Conservation (phyloP, 2,329 filamentous ascomycete species). For the Bipolaris cookei region DNA sequence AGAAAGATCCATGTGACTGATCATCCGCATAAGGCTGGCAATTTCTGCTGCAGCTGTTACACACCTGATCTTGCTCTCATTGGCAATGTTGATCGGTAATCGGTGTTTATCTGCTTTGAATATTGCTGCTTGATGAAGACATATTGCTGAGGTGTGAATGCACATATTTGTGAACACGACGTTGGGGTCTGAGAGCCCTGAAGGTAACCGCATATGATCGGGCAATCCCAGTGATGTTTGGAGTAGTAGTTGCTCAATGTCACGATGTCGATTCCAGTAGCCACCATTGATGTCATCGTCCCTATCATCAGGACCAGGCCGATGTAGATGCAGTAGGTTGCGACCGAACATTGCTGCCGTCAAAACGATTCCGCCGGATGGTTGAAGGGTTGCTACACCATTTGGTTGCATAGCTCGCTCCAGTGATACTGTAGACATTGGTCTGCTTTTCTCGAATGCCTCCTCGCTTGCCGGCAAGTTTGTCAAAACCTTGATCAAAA, state of each 20-base stretch:
- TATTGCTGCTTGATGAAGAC: constrained; percentile 96
- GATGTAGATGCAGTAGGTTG: constrained; percentile 89
- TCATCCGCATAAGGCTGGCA: constrained; percentile 91
- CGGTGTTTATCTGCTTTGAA: constrained; percentile 94
- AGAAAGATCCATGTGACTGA: constrained; percentile 86
- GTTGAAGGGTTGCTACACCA: constrained; percentile 75
- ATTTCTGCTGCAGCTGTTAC: constrained; percentile 94
- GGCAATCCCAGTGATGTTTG: constrained; percentile 88
- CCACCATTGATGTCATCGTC: constrained; percentile 89
- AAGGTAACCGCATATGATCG: constrained; percentile 76
- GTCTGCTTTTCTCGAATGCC: constrained; percentile 79
- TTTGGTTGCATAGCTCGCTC: constrained; percentile 71
- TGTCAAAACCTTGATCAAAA: constrained; percentile 68
- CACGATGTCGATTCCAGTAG: constrained; percentile 93
- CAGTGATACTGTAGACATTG: constrained; percentile 74
- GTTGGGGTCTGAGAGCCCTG: constrained; percentile 77
- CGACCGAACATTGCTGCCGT: constrained; percentile 91
- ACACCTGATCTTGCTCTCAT: constrained; percentile 91
- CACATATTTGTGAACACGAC: constrained; percentile 96
- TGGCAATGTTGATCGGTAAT: constrained; percentile 75
- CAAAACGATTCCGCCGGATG: constrained; percentile 80
- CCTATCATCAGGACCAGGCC: constrained; percentile 78
- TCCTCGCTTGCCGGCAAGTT: constrained; percentile 85
- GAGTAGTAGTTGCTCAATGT: constrained; percentile 86
- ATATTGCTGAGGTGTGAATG: constrained; percentile 95